A percentile compares a stretch with the other conserved stretches of the same genome.
These are phyloP conservation scores for Cochlearia excelsa DNA, from an alignment of 345 rosid species.

Conservation along the genomic window DNA sequence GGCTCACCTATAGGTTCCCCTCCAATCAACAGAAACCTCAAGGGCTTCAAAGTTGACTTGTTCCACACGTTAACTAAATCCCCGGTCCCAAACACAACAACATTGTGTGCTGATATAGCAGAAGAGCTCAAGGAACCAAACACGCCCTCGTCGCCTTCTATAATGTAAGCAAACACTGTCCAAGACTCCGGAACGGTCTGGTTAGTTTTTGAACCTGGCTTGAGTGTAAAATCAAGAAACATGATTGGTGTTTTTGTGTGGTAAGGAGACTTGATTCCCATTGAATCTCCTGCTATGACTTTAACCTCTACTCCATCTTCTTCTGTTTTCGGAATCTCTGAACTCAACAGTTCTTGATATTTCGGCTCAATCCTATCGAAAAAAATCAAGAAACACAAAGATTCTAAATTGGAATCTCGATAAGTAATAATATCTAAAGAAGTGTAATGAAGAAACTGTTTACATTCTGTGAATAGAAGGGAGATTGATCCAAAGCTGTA, in stretches of 20 bases:
- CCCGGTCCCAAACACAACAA: slow-evolving; percentile 65
- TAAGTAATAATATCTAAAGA: neutral
- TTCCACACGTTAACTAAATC: slow-evolving; percentile 76
- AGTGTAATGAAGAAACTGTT: neutral
- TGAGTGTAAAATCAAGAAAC: slow-evolving; percentile 72
- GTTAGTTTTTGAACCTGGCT: slow-evolving; percentile 55
- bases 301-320: slow-evolving; percentile 63
- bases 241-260: slow-evolving; percentile 76
- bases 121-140: slow-evolving; percentile 50
- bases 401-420: neutral
- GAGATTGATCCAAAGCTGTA: slow-evolving; percentile 97
- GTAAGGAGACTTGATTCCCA: slow-evolving; percentile 68
- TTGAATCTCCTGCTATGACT: slow-evolving; percentile 85
- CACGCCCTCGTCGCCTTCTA: slow-evolving; percentile 73
- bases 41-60: slow-evolving; percentile 41
- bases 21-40: slow-evolving; percentile 64
- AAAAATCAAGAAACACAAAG: slow-evolving; percentile 1
- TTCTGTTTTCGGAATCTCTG: slow-evolving; percentile 58
- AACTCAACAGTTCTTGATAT: slow-evolving; percentile 49
- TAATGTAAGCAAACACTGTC: slow-evolving; percentile 64
- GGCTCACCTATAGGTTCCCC: slow-evolving; percentile 85
- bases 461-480: slow-evolving; percentile 84
- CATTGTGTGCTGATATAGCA: slow-evolving; percentile 47
- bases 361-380: slow-evolving; percentile 74
- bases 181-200: slow-evolving; percentile 67